Evolutionary conservation across 2,329 filamentous ascomycete genomes (phyloP), one percentile per base, ranked within the genome.

Genomic region (Talaromyces sp.): DNA sequence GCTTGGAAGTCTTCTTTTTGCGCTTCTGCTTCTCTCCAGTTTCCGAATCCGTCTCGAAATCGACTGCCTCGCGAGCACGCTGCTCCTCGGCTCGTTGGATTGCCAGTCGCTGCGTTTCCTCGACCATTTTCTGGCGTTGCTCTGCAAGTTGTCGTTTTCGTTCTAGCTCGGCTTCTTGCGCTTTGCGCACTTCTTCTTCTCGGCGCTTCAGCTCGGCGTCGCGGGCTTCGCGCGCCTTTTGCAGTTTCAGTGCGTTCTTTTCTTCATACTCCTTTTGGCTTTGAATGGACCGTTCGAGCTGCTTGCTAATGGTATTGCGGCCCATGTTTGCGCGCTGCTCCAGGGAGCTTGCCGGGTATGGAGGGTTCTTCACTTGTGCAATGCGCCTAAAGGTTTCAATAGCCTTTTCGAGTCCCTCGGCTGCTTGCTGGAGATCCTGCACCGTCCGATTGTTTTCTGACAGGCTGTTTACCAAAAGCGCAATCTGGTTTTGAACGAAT

Each of bases 271-370:
- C 91, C 65, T 86, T 88, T 74, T 99, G 95, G 67, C 86, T 89
- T 66, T 91, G 88, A 55, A 93, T 85, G 4, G 91, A 89, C 69
- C 92, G 88, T 70, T 96, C 91, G 13, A 99, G 85, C 74, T 99
- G 93, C 69, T 91, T 92, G 66, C 91, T 89, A 78, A 96, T 91
- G 0, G 96, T 99, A 73, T 97, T 96, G 63, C 90, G 88, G 66
- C 92, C 93, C 95, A 99, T 99, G 81, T 91, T 96, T 51, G 95
- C 93, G 71, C 96, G 92, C 77, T 96, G 91, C 74, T 98, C 93
- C 39, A 99, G 86, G 68, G 97, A 92, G 63, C 89, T 84, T 68
- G 91, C 89, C 7, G 93, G 95, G 75, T 97, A 99, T 0, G 95
- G 96, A 4, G 95, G 85, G 63, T 83, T 83, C 60, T 86, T 86